phyloP scores from a whole-genome alignment of 2,329 filamentous ascomycete genomes.

The Tolypocladium nubicola region DNA sequence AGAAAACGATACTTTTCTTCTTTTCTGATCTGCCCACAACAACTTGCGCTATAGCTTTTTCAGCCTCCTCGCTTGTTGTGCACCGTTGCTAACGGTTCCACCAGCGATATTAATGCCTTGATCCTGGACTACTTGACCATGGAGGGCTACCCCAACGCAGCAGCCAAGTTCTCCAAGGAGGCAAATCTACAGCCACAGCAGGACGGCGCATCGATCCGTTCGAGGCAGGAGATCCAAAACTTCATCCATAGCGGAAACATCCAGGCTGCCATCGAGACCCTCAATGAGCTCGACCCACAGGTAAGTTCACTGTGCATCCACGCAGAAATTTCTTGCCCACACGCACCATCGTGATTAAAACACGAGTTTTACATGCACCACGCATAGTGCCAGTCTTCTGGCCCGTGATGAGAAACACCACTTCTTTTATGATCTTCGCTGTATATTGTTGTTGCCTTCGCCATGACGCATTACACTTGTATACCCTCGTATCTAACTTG shows the following conservation, averaged over 20 bases:
- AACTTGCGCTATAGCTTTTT: slow-evolving; percentile 2
- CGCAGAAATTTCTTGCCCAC: background rate
- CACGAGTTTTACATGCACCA: slow-evolving; percentile 96
- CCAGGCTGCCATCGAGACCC: slow-evolving; percentile 69
- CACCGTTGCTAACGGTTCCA: slow-evolving; percentile 13
- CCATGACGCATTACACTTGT: background rate
- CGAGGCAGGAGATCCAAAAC: slow-evolving; percentile 73
- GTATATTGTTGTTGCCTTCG: background rate
- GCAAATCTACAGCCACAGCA: slow-evolving; percentile 73
- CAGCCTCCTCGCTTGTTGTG: background rate
- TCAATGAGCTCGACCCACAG: slow-evolving; percentile 86
- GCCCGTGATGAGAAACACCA: slow-evolving; percentile 85
- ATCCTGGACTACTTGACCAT: slow-evolving; percentile 96
- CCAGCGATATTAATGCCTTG: slow-evolving; percentile 86
- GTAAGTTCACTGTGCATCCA: slow-evolving; percentile 43
- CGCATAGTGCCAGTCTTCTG: slow-evolving; percentile 72
- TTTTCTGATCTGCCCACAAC: slow-evolving; percentile 38
- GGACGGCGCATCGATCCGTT: slow-evolving; percentile 61
- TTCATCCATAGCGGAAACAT: slow-evolving; percentile 81
- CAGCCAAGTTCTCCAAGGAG: slow-evolving; percentile 86
- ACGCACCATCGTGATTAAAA: slow-evolving; percentile 71
- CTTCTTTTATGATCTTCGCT: slow-evolving; percentile 30
- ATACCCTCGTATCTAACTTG: slow-evolving; percentile 3
- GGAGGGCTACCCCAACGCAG: slow-evolving; percentile 87
- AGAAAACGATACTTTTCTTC: slow-evolving; percentile 61